These are phyloP conservation scores for Trichaptum fuscoviolaceum DNA, from an alignment of 768 basidiomycete species.

Conservation along the genomic window DNA sequence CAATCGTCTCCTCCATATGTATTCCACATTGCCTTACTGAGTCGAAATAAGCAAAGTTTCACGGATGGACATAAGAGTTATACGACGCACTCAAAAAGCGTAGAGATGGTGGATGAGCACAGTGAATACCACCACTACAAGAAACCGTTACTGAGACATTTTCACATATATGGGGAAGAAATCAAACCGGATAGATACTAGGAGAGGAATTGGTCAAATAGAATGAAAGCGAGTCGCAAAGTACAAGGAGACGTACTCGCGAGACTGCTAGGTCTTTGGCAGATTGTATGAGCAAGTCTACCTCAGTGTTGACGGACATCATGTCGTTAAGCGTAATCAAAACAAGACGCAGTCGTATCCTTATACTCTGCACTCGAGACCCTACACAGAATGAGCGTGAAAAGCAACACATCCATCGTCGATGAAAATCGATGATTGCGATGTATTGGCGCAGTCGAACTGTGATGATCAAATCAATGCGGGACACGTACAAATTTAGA, in stretches of 20 bases:
- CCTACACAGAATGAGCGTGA: no score
- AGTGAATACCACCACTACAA: background rate
- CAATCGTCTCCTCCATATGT: background rate
- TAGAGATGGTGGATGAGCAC: background rate
- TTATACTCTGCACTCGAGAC: background rate
- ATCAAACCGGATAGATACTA: background rate
- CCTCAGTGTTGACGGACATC: background rate
- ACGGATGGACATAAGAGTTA: background rate
- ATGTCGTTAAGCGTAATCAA: background rate
- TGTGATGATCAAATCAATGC: no score
- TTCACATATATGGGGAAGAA: background rate
- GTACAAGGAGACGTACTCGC: background rate
- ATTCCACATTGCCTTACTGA: background rate
- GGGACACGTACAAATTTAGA: no score
- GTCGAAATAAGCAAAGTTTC: background rate
- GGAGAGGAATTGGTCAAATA: background rate
- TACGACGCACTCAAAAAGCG: background rate
- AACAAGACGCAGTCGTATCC: background rate
- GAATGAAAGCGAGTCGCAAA: background rate
- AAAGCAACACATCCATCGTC: no score
- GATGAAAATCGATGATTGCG: no score
- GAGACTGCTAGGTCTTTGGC: background rate
- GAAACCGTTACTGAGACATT: background rate
- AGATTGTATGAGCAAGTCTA: background rate
- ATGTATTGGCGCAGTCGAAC: no score